Evolutionary conservation across 768 basidiomycete species (phyloP).

Genomic region (Pleurotus sapidus): DNA sequence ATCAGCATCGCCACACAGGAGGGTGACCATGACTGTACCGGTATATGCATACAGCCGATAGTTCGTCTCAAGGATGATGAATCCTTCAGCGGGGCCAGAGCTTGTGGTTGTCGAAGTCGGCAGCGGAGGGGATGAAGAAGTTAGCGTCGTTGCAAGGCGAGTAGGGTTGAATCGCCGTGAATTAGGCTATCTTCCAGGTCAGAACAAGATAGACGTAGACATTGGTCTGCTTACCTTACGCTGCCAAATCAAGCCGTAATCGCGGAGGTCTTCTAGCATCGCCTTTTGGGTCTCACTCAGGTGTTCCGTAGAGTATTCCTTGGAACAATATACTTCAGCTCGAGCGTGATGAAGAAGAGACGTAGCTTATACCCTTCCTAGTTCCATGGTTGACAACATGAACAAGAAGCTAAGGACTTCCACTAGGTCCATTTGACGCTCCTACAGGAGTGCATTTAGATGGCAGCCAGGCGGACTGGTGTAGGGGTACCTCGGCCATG

Average conservation of each 20-base stretch:
- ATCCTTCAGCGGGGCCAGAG: slow-evolving; percentile 68
- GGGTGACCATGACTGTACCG: slow-evolving; percentile 41
- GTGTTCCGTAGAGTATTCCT: slow-evolving; percentile 90
- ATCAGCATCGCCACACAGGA: slow-evolving; percentile 11
- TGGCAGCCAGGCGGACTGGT: slow-evolving; percentile 16
- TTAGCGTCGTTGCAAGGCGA: slow-evolving; percentile 89
- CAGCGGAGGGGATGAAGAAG: slow-evolving; percentile 83
- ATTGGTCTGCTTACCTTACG: slow-evolving; percentile 50
- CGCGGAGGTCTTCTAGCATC: slow-evolving; percentile 90
- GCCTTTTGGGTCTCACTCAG: slow-evolving; percentile 75
- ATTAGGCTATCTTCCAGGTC: slow-evolving; percentile 46
- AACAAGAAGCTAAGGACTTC: slow-evolving; percentile 93
- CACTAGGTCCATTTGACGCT: slow-evolving; percentile 88
- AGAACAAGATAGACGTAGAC: slow-evolving; percentile 17
- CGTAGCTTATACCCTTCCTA: slow-evolving; percentile 65
- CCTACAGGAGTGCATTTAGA: slow-evolving; percentile 37
- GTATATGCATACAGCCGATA: slow-evolving; percentile 99
- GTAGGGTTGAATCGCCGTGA: slow-evolving; percentile 91
- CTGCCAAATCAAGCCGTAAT: slow-evolving; percentile 94
- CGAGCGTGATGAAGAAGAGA: neutral
- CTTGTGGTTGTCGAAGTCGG: slow-evolving; percentile 59
- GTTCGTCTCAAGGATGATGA: slow-evolving; percentile 97
- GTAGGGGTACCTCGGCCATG: slow-evolving; percentile 65
- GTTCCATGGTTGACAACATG: slow-evolving; percentile 96
- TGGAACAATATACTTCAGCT: neutral